Conservation (phyloP, 305 asterid genomes). For the Solanum hybrid region DNA sequence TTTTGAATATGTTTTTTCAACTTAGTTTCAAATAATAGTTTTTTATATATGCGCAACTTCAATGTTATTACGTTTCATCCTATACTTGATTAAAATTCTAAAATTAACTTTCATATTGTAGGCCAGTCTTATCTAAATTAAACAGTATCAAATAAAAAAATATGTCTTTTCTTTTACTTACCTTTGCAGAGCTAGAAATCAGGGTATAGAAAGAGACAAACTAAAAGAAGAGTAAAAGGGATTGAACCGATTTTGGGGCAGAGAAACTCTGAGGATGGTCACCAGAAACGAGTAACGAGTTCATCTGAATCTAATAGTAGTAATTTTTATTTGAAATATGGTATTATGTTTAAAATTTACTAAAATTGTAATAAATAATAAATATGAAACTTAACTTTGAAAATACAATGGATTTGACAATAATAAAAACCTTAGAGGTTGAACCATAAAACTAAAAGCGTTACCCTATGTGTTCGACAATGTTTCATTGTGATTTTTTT, state of each 20-base stretch:
- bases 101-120: background rate
- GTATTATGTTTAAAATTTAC: background rate
- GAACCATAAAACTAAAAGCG: background rate
- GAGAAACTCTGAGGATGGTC: slow-evolving; percentile 6
- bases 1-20: background rate
- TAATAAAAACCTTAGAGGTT: background rate
- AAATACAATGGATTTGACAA: background rate
- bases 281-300: slow-evolving; percentile 15
- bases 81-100: background rate
- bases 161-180: background rate
- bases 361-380: background rate
- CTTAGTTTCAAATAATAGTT: background rate
- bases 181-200: background rate
- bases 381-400: background rate
- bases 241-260: background rate
- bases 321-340: background rate
- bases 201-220: background rate
- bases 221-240: background rate
- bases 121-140: background rate
- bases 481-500: background rate
- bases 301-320: too few species aligned
- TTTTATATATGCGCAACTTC: background rate
- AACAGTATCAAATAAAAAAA: background rate
- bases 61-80: background rate
- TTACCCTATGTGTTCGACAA: too few species aligned